A percentile compares a stretch with the other conserved stretches of the same genome.
Conservation (phyloP, 2,329 filamentous ascomycete genomes). For the Fusarium citri region DNA sequence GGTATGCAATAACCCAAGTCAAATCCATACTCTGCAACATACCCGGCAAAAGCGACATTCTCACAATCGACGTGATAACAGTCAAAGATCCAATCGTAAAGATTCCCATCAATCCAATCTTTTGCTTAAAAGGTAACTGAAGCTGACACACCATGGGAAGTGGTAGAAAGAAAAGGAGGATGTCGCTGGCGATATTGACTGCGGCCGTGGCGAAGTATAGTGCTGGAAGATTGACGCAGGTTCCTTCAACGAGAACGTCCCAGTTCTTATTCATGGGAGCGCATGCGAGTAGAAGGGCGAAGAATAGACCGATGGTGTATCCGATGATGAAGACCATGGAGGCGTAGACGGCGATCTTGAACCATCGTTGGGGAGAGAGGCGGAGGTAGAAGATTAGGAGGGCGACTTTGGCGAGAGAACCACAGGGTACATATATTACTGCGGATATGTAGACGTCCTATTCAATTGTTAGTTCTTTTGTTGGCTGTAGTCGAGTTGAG, state of each 20-base stretch:
- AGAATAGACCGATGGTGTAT: slow-evolving; percentile 51
- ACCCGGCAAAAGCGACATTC: slow-evolving; percentile 46
- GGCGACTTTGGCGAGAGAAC: slow-evolving; percentile 52
- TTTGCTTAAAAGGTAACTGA: slow-evolving; percentile 59
- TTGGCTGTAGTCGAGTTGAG: accelerated
- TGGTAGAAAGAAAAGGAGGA: slow-evolving; percentile 60
- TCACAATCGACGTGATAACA: slow-evolving; percentile 49
- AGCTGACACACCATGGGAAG: slow-evolving; percentile 59
- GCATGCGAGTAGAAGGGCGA: slow-evolving; percentile 54
- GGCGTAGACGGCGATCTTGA: slow-evolving; percentile 48
- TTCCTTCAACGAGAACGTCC: slow-evolving; percentile 45
- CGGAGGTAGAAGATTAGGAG: slow-evolving; percentile 55
- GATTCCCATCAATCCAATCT: slow-evolving; percentile 57
- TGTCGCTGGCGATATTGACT: slow-evolving; percentile 60
- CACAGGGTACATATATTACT: slow-evolving; percentile 51
- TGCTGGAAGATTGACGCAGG: slow-evolving; percentile 59
- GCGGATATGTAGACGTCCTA: slow-evolving; percentile 47
- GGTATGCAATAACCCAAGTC: slow-evolving; percentile 47
- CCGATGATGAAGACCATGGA: slow-evolving; percentile 47
- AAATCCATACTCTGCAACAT: slow-evolving; percentile 45
- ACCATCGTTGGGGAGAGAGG: slow-evolving; percentile 52
- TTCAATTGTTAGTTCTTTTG: not conserved
- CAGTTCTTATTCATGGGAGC: slow-evolving; percentile 49
- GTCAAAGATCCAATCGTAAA: slow-evolving; percentile 58
- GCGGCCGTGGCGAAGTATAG: slow-evolving; percentile 62